A percentile compares a stretch with the other conserved stretches of the same genome.
Conservation (phyloP, 2,329 filamentous ascomycete genomes). For the Remersonia thermophila region DNA sequence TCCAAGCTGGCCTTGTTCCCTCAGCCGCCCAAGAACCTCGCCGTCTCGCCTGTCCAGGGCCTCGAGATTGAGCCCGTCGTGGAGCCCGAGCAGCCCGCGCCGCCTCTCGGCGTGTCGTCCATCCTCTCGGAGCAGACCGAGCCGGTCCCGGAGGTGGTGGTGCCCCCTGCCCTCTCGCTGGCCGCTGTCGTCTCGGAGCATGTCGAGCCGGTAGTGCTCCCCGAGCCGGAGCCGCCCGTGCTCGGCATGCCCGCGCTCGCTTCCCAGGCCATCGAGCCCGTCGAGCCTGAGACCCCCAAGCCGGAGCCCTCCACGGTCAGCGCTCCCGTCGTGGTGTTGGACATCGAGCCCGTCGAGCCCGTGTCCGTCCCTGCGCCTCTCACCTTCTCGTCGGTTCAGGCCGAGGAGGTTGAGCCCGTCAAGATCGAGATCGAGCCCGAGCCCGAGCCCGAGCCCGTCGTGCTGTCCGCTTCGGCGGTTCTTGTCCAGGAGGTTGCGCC, state of each 20-base stretch:
- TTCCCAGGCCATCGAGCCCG: slow-evolving; percentile 13
- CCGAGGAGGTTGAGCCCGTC: slow-evolving; percentile 18
- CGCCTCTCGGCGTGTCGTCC: slow-evolving; percentile 21
- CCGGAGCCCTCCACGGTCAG: slow-evolving; percentile 11
- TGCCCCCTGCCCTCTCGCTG: slow-evolving; percentile 6
- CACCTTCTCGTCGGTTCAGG: slow-evolving; percentile 10
- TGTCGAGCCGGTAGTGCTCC: slow-evolving; percentile 10
- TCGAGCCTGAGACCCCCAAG: slow-evolving; percentile 12
- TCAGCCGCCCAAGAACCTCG: slow-evolving; percentile 29
- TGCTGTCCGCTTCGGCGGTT: too few relatives aligned
- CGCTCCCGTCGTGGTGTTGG: slow-evolving; percentile 8
- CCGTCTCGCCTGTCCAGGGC: too few relatives aligned
- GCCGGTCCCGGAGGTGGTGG: slow-evolving; percentile 6
- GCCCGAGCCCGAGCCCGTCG: slow-evolving; percentile 17
- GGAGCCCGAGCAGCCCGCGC: slow-evolving; percentile 22
- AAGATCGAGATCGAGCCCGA: slow-evolving; percentile 10
- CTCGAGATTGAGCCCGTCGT: slow-evolving; percentile 27
- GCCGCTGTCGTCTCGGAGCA: slow-evolving; percentile 8
- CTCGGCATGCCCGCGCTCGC: slow-evolving; percentile 10
- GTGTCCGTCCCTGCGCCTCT: slow-evolving; percentile 10
- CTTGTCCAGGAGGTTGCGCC: slow-evolving; percentile 16
- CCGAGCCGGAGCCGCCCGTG: slow-evolving; percentile 1
- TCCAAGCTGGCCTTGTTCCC: slow-evolving; percentile 43
- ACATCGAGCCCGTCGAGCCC: slow-evolving; percentile 15
- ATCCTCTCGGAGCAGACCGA: slow-evolving; percentile 18